Evolutionary conservation across 306 rosid species (phyloP), one percentile per base, ranked within the genome.

Genomic region (Quercus mongolica): DNA sequence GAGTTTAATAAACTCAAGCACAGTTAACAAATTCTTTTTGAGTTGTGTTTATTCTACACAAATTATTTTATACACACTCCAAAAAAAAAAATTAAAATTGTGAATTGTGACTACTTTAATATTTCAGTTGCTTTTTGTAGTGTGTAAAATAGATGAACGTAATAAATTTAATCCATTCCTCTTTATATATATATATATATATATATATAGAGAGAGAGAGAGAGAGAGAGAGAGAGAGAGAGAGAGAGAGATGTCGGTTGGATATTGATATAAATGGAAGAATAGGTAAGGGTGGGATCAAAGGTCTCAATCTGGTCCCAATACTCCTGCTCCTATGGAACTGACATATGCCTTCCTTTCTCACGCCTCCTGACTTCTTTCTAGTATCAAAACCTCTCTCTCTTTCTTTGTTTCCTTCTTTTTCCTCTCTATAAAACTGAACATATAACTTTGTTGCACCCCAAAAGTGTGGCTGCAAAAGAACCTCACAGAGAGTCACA

Each of bases 281-380:
- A 67, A 81, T 73, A 64, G 56, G 23, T 26, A 64, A 68, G 83
- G 78, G 90, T 51, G 79, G 64, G 83, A 74, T 87, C 93, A 86
- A 81, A 77, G 83, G 94, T 86, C 91, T 78, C 76, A 78, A 84
- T 79, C 88, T 86, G 97, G 97, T 89, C 94, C 92, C 69, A 51
- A 21, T 80, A 77, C 54, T 84, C 59, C 79, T 79, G 86, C 83
- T 71, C 78, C 81, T 82, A 69, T 78, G 83, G 84, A 89, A 82
- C 92, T 88, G 94, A 88, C 96, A 88, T 51, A 85, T 89, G 94
- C 88, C 84, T 84, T 84, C 89, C 90, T 80, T 91, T 91, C 91
- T 89, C 94, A 91, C 92, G 91, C 97, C 91, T 86, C 84, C 89
- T 84, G 76, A 56, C 79, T 78, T 12, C 74, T 55, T 71, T 55